These are phyloP conservation scores for Penstemon eatonii DNA, from an alignment of 257 asterid genomes.

Conservation along the genomic window DNA sequence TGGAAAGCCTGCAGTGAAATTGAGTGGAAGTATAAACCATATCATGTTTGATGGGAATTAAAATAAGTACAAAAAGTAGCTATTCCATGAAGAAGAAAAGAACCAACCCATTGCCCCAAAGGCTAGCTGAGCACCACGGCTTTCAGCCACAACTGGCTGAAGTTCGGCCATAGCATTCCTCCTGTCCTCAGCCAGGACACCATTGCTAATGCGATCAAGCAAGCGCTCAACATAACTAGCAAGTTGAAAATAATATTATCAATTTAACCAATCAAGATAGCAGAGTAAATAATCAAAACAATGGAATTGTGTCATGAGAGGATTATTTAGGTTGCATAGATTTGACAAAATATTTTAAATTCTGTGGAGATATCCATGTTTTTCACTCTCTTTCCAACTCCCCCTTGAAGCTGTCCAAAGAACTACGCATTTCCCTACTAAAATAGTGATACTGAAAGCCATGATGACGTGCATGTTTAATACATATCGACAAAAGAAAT, in stretches of 20 bases:
- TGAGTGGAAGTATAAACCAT: constrained; percentile 24
- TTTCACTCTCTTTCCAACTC: not conserved
- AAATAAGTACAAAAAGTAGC: constrained; percentile 19
- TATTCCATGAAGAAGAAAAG: constrained; percentile 26
- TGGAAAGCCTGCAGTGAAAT: constrained; percentile 75
- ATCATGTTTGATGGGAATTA: constrained; percentile 13
- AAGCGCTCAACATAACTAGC: constrained; percentile 87
- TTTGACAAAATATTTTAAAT: constrained; percentile 5
- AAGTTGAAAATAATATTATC: constrained; percentile 23
- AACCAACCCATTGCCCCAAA: constrained; percentile 96
- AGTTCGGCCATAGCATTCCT: constrained; percentile 87
- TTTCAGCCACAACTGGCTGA: constrained; percentile 85
- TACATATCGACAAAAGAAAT: not conserved
- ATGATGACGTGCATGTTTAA: no score
- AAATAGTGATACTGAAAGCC: no score
- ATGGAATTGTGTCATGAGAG: constrained; percentile 5
- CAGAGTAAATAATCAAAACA: not conserved
- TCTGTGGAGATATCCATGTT: not conserved
- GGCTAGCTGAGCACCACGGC: constrained; percentile 81
- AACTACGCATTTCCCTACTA: no score
- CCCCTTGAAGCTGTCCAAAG: no score
- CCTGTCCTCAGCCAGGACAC: constrained; percentile 86
- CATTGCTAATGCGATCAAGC: constrained; percentile 93
- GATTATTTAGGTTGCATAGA: constrained; percentile 10
- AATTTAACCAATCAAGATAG: not conserved